Base-by-base conservation (phyloP, 2,329 filamentous ascomycete genomes). In the Passalora sequoiae region DNA sequence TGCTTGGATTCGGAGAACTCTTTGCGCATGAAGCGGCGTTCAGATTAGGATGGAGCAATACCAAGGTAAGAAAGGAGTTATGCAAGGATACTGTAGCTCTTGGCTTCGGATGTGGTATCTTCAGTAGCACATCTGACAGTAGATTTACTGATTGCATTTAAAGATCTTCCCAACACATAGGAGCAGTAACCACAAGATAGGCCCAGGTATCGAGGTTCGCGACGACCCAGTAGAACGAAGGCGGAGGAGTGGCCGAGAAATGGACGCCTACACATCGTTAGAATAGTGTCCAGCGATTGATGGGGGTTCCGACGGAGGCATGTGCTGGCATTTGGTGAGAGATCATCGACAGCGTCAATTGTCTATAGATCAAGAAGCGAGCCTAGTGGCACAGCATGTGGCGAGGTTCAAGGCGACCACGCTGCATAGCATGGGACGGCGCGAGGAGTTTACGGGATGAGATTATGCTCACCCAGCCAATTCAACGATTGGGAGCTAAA, bases 1-100 rank as follows among this genome's bases (percentile, higher is more conserved):
- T 98, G 92, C 70, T 98, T 60, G 92, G 92, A 2, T 96, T 98
- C 61, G 92, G 92, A 56, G 92, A 98, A 70, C 70, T 98, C 39
- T 91, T 98, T 66, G 92, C 92, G 42, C 92, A 98, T 63, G 92
- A 98, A 71, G 84, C 87, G 38, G 92, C 92, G 1, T 98, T 91
- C 63, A 75, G 91, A 60, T 71, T 97, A 57, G 92, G 92, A 48
- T 98, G 92, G 92, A 83, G 85, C 52, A 84, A 84, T 42, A 97
- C 92, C 47, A 94, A 92, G 80, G 92, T 96, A 75, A 35, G 77
- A 54, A 21, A 19, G 12, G 9, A 15, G n/a, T 15, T 4, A 12
- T 9, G n/a, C 3, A 25, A 12, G 15, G 38, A 25, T 22, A 19
- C 7, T 40, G n/a, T 17, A 32, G 5, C 10, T 29, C 33, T 37